These are phyloP conservation scores for Neurospora tetraspora DNA, from an alignment of 495 filamentous ascomycete genomes.

Conservation along the genomic window DNA sequence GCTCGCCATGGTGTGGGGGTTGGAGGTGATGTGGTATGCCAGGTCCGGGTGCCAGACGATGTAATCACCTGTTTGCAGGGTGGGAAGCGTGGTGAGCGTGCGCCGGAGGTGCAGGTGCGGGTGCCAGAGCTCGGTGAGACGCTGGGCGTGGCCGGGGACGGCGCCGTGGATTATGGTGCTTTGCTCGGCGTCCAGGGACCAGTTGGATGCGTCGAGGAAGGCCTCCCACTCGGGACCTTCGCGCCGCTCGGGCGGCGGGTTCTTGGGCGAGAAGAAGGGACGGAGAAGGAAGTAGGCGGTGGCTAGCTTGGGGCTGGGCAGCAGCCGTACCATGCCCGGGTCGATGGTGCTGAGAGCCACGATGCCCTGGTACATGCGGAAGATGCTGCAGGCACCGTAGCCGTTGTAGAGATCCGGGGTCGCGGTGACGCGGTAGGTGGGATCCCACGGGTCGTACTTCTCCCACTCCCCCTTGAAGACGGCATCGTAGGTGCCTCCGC, in stretches of 20 bases:
- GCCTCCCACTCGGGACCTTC: conserved; percentile 29
- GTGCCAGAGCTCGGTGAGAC: conserved; percentile 64
- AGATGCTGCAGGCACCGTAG: conserved; percentile 74
- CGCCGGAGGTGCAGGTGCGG: conserved; percentile 65
- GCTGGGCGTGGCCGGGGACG: conserved; percentile 68
- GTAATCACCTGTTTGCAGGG: conserved; percentile 74
- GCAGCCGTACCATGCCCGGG: conserved; percentile 75
- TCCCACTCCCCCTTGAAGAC: conserved; percentile 80
- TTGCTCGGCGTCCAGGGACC: conserved; percentile 38
- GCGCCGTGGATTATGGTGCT: conserved; percentile 66
- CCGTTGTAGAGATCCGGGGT: conserved; percentile 79
- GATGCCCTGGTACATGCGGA: conserved; percentile 85
- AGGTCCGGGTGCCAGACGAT: conserved; percentile 87
- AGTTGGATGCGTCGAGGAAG: conserved; percentile 50
- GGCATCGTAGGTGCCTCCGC: conserved; percentile 57
- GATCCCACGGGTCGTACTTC: conserved; percentile 77
- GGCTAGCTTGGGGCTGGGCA: conserved; percentile 68
- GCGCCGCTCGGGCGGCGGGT: conserved; percentile 26
- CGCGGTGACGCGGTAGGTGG: conserved; percentile 59
- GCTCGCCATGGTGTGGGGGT: conserved; percentile 28
- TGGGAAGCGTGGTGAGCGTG: conserved; percentile 71
- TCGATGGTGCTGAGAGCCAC: conserved; percentile 70
- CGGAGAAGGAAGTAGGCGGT: conserved; percentile 83
- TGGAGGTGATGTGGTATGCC: conserved; percentile 37
- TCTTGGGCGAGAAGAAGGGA: conserved; percentile 66